Evolutionary conservation across 2,329 filamentous ascomycete species (phyloP).

Genomic region (Leptodontidium sp.): DNA sequence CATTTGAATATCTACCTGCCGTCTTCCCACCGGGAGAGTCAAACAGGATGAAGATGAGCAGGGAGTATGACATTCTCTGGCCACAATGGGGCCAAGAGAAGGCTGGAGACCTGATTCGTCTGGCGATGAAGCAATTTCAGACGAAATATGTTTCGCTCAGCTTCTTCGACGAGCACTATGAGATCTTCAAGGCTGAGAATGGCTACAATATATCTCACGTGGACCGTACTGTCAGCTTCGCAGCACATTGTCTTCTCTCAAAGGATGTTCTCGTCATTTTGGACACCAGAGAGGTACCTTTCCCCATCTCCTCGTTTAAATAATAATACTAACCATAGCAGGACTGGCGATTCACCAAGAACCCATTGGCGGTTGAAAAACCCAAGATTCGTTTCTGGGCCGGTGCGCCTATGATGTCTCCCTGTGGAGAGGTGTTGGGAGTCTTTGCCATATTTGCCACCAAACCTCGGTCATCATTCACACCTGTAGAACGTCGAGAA

Average conservation of each 20-base stretch:
- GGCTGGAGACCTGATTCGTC: slow-evolving; percentile 35
- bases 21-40: slow-evolving; percentile 44
- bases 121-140: slow-evolving; percentile 43
- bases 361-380: slow-evolving; percentile 43
- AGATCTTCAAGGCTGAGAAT: slow-evolving; percentile 46
- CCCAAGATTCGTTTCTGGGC: slow-evolving; percentile 49
- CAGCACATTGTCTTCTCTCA: slow-evolving; percentile 49
- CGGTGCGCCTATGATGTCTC: slow-evolving; percentile 47
- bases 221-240: slow-evolving; percentile 45
- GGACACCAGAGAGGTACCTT: slow-evolving; percentile 47
- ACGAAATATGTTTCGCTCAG: slow-evolving; percentile 46
- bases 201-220: slow-evolving; percentile 43
- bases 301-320: not conserved
- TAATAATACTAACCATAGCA: slow-evolving; percentile 28
- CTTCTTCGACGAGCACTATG: slow-evolving; percentile 46
- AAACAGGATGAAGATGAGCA: slow-evolving; percentile 37
- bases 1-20: slow-evolving; percentile 44
- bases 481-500: slow-evolving; percentile 39
- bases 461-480: slow-evolving; percentile 42
- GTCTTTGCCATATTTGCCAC: slow-evolving; percentile 46
- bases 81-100: slow-evolving; percentile 35
- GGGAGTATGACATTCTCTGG: slow-evolving; percentile 40
- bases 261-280: slow-evolving; percentile 47
- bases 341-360: slow-evolving; percentile 50
- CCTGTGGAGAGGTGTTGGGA: slow-evolving; percentile 44